Evolutionary conservation across 2,329 filamentous ascomycete genomes (phyloP), one percentile per base, ranked within the genome.

Genomic region (Anthostomella pinea): DNA sequence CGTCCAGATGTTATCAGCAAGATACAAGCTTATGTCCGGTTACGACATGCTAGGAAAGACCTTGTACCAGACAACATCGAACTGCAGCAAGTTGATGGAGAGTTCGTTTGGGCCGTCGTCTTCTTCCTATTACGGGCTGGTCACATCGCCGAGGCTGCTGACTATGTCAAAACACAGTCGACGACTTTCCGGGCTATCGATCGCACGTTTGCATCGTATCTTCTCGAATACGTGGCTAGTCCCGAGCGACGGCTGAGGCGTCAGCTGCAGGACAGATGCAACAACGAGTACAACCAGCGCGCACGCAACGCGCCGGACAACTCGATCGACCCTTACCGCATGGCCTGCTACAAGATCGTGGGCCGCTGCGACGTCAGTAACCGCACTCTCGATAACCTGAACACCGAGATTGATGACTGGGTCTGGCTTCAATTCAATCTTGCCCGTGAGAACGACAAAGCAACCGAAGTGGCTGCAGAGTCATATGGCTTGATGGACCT

Each of bases 301-400:
- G 77, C 83, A 17, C 83, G 87, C 47, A 87, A 94, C 54, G 87
- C 87, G 1, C 86, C 87, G 1, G 87, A 93, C 40, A 84, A 90
- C 57, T 86, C 87, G 2, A 81, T 94, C 46, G 93, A 98, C 60
- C 93, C 93, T 17, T 98, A 94, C 68, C 83, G 89, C 35, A 90
- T 95, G 81, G 90, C 91, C 30, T 96, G 93, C 62, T 97, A 97
- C 74, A 97, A 98, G 72, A 83, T 98, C 44, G 85, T 98, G 52
- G 93, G 94, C 29, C 88, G 81, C 29, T 83, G 81, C 51, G 81
- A 84, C 53, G 66, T 85, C 17, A 70, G 68, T 56, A 81, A 81
- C 61, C 76, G 81, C 45, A 79, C 73, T 49, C 62, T 85, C 19
- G 79, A 82, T 16, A 75, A 75, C 29, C 65, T 85, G 22, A 77